Conservation (phyloP, 2,329 filamentous ascomycete genomes). For the Coleophoma cylindrospora region DNA sequence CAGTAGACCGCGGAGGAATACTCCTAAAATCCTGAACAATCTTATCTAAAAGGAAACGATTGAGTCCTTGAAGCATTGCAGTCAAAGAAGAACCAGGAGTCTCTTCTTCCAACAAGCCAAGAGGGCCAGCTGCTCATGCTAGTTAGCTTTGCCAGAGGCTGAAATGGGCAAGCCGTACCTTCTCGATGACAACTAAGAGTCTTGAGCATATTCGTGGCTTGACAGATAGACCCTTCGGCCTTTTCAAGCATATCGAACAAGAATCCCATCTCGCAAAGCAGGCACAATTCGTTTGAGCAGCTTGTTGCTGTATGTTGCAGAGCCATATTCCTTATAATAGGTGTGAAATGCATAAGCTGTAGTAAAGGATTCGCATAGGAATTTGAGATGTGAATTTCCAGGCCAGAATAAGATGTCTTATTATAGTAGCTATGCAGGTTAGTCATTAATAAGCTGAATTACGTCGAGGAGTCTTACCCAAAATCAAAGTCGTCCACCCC, state of each 20-base stretch:
- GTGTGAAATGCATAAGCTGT: constrained; percentile 88
- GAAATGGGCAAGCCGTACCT: constrained; percentile 36
- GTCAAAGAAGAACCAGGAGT: constrained; percentile 68
- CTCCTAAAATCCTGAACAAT: constrained; percentile 72
- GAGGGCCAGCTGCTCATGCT: constrained; percentile 52
- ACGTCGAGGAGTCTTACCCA: constrained; percentile 44
- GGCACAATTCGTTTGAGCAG: constrained; percentile 76
- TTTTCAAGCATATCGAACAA: constrained; percentile 98
- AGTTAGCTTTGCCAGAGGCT: constrained; percentile 17
- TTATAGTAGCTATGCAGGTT: constrained; percentile 72
- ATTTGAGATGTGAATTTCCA: constrained; percentile 95
- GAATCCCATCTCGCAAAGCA: constrained; percentile 92
- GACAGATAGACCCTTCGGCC: constrained; percentile 87
- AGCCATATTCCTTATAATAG: constrained; percentile 79
- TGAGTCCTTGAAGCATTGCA: constrained; percentile 79
- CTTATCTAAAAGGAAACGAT: constrained; percentile 78
- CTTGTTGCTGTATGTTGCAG: constrained; percentile 83
- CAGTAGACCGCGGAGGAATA: constrained; percentile 54
- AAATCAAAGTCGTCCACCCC: constrained; percentile 99
- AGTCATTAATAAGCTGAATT: constrained; percentile 6
- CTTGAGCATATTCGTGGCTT: constrained; percentile 91
- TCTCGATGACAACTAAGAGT: constrained; percentile 80
- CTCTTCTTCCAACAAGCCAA: constrained; percentile 84
- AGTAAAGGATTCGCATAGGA: constrained; percentile 92
- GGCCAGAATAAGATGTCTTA: constrained; percentile 81